Base-by-base conservation (phyloP, 768 basidiomycete genomes). In the Trametes sanguinea region DNA sequence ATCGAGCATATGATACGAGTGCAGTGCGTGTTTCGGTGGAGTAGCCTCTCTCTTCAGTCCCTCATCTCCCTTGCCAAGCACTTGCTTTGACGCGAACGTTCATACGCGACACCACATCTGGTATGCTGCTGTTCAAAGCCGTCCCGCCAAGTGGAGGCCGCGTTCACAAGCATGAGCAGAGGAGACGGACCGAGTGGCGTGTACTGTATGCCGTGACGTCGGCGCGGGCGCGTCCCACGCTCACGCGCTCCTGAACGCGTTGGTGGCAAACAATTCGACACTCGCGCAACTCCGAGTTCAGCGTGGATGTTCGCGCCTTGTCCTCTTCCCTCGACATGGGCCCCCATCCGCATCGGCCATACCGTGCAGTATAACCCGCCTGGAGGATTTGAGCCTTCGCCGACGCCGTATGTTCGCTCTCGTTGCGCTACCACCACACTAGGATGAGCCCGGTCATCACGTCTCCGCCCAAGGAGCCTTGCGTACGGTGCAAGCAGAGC, bases 401-500 rank as follows among this genome's bases (percentile, higher is more conserved):
- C 7, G 42, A 43, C 14, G 7, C n/a, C 13, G 5, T 16, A 43
- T 14, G 10, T 5, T 14, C 14, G 10, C 42, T 43, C 42, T 5
- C 5, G 14, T n/a, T 4, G 13, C 14, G 42, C 14, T 43, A 14
- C 9, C 42, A n/a, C 42, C 14, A 43, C 42, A n/a, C 5, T 5
- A 13, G 7, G 35, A 60, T 60, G 63, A 51, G 32, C 11, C 32
- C 40, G 16, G 37, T 30, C 29, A 40, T 46, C 33, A 48, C 33
- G 5, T 29, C 47, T 2, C 32, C 50, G 9, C 63, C 60, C 1
- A 47, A 43, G 13, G 22, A 11, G 11, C 57, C 57, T 2, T 67
- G 66, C 30, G 51, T 58, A 4, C 56, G 61, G 22, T 67, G 66
- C 55, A 57, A 46, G 32, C 48, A 48, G 33, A 57, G 42, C 9